Percentiles rank a stretch among this genome's conserved stretches.
Evolutionary conservation across 805 yeast species (phyloP).

Genomic region (Wickerhamomyces hampshirensis): DNA sequence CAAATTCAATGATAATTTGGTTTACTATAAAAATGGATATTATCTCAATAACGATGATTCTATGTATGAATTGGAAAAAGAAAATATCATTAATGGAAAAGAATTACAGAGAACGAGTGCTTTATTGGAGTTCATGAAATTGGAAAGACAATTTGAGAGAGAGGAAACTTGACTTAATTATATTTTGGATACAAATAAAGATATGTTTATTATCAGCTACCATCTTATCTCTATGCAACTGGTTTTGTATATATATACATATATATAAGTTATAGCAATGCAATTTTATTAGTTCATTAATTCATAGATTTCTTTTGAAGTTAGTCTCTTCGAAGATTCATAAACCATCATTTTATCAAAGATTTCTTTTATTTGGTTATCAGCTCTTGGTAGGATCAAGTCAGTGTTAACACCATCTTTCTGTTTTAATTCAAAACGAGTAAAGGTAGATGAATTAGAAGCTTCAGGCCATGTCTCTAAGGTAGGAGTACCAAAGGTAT

Average conservation of each 20-base stretch:
- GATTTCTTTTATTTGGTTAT: slow-evolving; percentile 19
- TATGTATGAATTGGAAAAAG: slow-evolving; percentile 17
- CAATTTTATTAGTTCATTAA: neutral
- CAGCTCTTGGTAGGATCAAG: slow-evolving; percentile 33
- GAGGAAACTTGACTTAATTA: too few relatives aligned
- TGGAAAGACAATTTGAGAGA: slow-evolving; percentile 16
- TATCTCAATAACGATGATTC: slow-evolving; percentile 19
- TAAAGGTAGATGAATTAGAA: slow-evolving; percentile 31
- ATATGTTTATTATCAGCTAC: neutral
- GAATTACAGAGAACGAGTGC: slow-evolving; percentile 19
- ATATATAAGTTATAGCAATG: neutral
- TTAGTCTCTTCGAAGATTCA: slow-evolving; percentile 29
- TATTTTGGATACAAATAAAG: neutral
- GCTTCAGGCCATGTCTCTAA: slow-evolving; percentile 39
- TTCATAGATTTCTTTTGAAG: slow-evolving; percentile 24
- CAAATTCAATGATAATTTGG: slow-evolving; percentile 17
- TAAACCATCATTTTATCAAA: slow-evolving; percentile 42
- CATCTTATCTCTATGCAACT: neutral
- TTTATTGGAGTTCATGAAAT: slow-evolving; percentile 20
- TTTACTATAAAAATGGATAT: slow-evolving; percentile 25
- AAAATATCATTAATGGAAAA: slow-evolving; percentile 14
- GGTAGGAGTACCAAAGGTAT: slow-evolving; percentile 62
- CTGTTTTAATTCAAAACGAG: slow-evolving; percentile 25
- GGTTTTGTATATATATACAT: too few relatives aligned
- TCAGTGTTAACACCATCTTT: slow-evolving; percentile 16